Evolutionary conservation across 106 monocot species (phyloP).

Genomic region (Dioscorea dumetorum): DNA sequence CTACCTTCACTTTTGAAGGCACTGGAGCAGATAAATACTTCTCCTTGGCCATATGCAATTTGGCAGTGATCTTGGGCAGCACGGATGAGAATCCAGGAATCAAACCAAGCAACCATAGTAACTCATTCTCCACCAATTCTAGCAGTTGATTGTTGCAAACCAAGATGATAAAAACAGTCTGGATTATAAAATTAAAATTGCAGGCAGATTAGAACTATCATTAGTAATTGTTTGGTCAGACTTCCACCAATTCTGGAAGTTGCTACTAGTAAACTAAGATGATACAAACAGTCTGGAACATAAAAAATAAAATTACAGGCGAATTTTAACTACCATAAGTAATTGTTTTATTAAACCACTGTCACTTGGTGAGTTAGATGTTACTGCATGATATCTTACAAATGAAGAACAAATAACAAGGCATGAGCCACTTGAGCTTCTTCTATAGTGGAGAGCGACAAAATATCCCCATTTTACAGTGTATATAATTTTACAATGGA

Average conservation of each 20-base stretch:
- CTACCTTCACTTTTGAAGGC: slow-evolving; percentile 33
- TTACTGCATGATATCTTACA: no score
- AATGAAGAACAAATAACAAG: no score
- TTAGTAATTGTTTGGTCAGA: neutral
- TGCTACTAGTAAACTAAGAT: slow-evolving; percentile 62
- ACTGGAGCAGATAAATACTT: slow-evolving; percentile 36
- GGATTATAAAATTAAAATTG: slow-evolving; percentile 8
- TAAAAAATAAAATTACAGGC: neutral
- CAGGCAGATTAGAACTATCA: neutral
- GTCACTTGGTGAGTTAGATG: neutral
- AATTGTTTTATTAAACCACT: neutral
- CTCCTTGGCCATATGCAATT: slow-evolving; percentile 38
- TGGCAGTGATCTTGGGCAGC: slow-evolving; percentile 37
- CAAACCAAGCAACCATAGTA: slow-evolving; percentile 42
- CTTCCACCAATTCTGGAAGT: slow-evolving; percentile 49
- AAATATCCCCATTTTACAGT: neutral
- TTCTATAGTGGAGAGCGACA: no score
- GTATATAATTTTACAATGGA: neutral
- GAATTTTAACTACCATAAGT: neutral
- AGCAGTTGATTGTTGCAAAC: slow-evolving; percentile 71
- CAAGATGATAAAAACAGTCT: slow-evolving; percentile 58
- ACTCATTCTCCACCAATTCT: slow-evolving; percentile 46
- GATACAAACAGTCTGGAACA: slow-evolving; percentile 53
- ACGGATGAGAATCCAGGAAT: slow-evolving; percentile 35
- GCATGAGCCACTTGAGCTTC: no score